A percentile compares a stretch with the other conserved stretches of the same genome.
phyloP scores from a whole-genome alignment of 169 alveolate species.

The Hammondia hammondi region DNA sequence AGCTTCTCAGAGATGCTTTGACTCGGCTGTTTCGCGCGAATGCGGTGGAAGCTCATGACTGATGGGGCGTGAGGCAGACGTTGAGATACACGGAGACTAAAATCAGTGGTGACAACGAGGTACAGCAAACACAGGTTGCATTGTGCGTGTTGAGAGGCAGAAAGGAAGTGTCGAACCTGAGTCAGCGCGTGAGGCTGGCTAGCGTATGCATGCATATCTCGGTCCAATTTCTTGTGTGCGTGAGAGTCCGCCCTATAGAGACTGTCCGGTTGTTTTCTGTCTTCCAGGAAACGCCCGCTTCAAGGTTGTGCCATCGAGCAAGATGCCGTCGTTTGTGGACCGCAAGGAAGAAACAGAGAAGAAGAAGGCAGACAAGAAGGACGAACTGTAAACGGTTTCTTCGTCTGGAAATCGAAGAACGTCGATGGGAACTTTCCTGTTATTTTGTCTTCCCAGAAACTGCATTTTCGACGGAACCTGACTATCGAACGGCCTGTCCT shows the following conservation, averaged over 20 bases:
- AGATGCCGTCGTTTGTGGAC: constrained; percentile 54
- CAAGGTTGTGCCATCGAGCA: constrained; percentile 49
- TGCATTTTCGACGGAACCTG: not conserved
- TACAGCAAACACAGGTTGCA: too few species aligned
- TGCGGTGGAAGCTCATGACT: not conserved
- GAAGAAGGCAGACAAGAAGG: constrained; percentile 32
- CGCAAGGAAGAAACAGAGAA: constrained; percentile 52
- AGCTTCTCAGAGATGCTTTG: not conserved
- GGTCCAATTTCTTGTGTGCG: too few species aligned
- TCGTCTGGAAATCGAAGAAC: not conserved
- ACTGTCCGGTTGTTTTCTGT: not conserved
- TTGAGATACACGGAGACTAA: too few species aligned
- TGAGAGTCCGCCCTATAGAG: too few species aligned
- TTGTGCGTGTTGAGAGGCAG: too few species aligned
- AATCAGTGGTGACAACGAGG: too few species aligned
- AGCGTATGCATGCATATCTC: too few species aligned
- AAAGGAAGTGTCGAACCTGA: too few species aligned
- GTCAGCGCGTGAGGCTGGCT: too few species aligned
- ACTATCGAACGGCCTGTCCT: too few species aligned
- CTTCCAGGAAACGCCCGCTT: constrained; percentile 58
- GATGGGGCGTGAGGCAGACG: not conserved
- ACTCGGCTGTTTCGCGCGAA: too few species aligned
- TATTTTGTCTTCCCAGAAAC: not conserved
- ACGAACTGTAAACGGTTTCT: constrained; percentile 16
- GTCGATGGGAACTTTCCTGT: not conserved